Conservation (phyloP, 2,329 filamentous ascomycete genomes). For the Helminthosporium solani region DNA sequence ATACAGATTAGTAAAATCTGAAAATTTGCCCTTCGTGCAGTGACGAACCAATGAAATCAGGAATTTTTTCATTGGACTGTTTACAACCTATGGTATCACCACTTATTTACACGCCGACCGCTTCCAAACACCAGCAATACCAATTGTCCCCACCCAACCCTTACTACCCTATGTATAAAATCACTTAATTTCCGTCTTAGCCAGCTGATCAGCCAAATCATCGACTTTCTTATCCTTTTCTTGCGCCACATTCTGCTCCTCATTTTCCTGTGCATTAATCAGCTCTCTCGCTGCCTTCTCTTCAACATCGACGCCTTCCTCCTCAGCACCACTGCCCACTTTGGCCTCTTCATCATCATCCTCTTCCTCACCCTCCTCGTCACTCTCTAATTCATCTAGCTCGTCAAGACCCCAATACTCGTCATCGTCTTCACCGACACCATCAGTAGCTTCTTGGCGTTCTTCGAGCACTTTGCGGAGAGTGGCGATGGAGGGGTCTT, state of each 20-base stretch:
- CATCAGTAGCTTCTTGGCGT: slow-evolving; percentile 64
- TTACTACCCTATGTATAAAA: background rate
- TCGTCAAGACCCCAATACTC: slow-evolving; percentile 58
- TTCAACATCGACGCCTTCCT: slow-evolving; percentile 56
- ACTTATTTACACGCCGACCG: too few species aligned
- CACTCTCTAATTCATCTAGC: slow-evolving; percentile 76
- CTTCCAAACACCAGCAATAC: background rate
- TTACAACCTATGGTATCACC: too few species aligned
- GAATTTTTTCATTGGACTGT: too few species aligned
- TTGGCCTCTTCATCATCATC: slow-evolving; percentile 62
- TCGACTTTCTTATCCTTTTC: slow-evolving; percentile 77
- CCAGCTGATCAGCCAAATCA: slow-evolving; percentile 71
- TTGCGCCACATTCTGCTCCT: slow-evolving; percentile 71
- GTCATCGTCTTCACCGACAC: slow-evolving; percentile 54
- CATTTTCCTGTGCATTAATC: slow-evolving; percentile 69
- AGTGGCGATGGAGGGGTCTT: slow-evolving; percentile 69
- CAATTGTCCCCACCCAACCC: background rate
- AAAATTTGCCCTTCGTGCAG: too few species aligned
- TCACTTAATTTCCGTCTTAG: slow-evolving; percentile 60
- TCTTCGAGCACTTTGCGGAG: slow-evolving; percentile 68
- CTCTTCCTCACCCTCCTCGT: slow-evolving; percentile 76
- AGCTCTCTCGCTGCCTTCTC: slow-evolving; percentile 53
- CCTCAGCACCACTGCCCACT: slow-evolving; percentile 67
- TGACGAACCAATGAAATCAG: too few species aligned
- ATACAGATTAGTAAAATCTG: too few species aligned